Base-by-base conservation (phyloP, 2,329 filamentous ascomycete genomes). In the Lecanicillium sp. region DNA sequence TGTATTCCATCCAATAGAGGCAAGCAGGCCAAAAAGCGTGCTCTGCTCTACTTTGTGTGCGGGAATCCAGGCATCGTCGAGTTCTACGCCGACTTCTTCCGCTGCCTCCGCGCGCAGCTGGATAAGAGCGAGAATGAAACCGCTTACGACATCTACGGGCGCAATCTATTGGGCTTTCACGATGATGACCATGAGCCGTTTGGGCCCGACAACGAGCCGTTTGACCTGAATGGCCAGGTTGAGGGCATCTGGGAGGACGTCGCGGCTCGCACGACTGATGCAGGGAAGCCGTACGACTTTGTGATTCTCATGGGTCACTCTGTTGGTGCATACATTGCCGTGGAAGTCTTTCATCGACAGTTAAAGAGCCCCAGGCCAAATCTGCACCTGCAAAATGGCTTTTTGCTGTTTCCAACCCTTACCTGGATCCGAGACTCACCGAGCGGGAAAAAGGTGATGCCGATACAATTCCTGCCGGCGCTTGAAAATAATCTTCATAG, bases 41-140 rank as follows among this genome's bases (percentile, higher is more conserved):
- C 60, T 43, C 71, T 88, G 35, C 63, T 89, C 48, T 87, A 78
- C 63, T 82, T 85, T 58, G 69, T 90, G 29, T 75, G 81, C 19
- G 85, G 85, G 15, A 90, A 90, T 47, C 85, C 85, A 5, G 85
- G 85, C 5, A 66, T 87, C 14, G 73, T 88, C 36, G 74, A 71
- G 40, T 90, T 85, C 67, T 90, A 90, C 58, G 63, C 62, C 41
- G 68, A 73, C 28, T 90, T 87, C 57, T 65, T 88, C 9, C 63
- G 63, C 0, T 64, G 69, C 12, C 61, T 88, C 3, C 67, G 76
- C 33, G 54, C 59, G 1, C 59, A 76, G 11, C 60, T 86, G 11
- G 63, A 71, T 45, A 57, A 5, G 63, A 67, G 45, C 40, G 29
- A 41, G 45, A 34, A 41, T 20, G 46, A 43, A 33, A 52, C 58